phyloP scores from a whole-genome alignment of 805 yeast genomes.

The Candida xiaguanensis region DNA sequence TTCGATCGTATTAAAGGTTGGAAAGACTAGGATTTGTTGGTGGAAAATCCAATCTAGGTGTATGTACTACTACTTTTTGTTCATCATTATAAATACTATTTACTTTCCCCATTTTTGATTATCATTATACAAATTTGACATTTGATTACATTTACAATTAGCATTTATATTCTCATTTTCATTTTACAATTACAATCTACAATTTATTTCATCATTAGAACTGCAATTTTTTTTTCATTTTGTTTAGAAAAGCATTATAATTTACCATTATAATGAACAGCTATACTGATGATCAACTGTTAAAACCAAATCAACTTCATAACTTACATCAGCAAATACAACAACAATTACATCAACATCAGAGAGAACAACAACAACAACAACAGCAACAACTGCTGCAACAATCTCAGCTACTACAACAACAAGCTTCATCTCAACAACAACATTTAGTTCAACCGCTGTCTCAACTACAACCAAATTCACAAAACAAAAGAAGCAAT shows the following conservation, averaged over 20 bases:
- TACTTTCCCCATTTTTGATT: not conserved
- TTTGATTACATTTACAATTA: not conserved
- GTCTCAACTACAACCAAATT: not conserved
- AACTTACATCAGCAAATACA: not conserved
- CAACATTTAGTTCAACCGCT: not conserved
- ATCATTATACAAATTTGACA: not conserved
- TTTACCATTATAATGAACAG: not conserved
- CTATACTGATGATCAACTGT: not conserved
- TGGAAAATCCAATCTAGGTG: not conserved
- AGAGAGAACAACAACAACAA: slow-evolving; percentile 1
- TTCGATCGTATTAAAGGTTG: not conserved
- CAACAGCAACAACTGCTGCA: not conserved
- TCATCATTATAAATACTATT: not conserved
- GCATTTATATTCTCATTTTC: not conserved
- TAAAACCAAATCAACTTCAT: slow-evolving; percentile 1
- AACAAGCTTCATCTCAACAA: not conserved
- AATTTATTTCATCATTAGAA: too few species aligned
- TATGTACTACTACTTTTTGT: not conserved
- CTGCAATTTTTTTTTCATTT: too few species aligned
- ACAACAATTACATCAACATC: slow-evolving; percentile 1
- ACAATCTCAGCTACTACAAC: not conserved
- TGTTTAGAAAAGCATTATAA: not conserved
- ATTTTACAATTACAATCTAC: too few species aligned
- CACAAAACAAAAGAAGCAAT: slow-evolving; percentile 12
- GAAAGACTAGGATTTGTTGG: not conserved